phyloP scores from a whole-genome alignment of 306 rosid species.

The Cucumis melo region DNA sequence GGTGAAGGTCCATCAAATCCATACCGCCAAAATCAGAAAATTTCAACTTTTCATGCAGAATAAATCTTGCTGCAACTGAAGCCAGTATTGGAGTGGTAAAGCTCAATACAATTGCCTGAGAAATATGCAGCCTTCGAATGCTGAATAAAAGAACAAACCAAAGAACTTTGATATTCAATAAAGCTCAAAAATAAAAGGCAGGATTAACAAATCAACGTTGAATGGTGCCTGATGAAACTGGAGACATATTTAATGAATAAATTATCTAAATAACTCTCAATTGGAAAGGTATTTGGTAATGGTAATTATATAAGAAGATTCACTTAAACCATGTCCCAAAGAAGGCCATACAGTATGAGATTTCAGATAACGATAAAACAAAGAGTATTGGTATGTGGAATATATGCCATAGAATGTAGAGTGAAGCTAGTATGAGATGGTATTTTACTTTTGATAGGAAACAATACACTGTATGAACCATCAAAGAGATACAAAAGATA shows the following conservation, averaged over 20 bases:
- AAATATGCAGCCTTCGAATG: slow-evolving; percentile 52
- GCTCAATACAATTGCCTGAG: slow-evolving; percentile 59
- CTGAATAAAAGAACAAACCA: slow-evolving; percentile 31
- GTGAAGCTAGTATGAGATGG: neutral
- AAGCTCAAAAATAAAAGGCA: neutral
- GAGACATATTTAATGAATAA: neutral
- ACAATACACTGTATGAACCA: neutral
- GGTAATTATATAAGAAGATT: neutral
- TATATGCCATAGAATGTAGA: neutral
- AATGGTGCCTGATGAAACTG: neutral
- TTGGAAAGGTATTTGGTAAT: neutral
- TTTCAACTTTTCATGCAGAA: slow-evolving; percentile 55
- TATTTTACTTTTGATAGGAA: neutral
- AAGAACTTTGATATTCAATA: neutral
- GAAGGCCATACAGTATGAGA: neutral
- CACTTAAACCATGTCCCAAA: neutral
- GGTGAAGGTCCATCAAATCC: neutral
- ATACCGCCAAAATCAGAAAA: slow-evolving; percentile 51
- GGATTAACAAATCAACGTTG: neutral
- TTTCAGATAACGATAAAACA: neutral
- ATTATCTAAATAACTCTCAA: neutral
- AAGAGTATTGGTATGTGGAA: neutral
- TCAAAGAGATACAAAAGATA: neutral
- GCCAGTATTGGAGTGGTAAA: slow-evolving; percentile 65
- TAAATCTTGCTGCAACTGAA: slow-evolving; percentile 52